Base-by-base conservation (phyloP, 208 protist species). In the Trypanosoma congolense region DNA sequence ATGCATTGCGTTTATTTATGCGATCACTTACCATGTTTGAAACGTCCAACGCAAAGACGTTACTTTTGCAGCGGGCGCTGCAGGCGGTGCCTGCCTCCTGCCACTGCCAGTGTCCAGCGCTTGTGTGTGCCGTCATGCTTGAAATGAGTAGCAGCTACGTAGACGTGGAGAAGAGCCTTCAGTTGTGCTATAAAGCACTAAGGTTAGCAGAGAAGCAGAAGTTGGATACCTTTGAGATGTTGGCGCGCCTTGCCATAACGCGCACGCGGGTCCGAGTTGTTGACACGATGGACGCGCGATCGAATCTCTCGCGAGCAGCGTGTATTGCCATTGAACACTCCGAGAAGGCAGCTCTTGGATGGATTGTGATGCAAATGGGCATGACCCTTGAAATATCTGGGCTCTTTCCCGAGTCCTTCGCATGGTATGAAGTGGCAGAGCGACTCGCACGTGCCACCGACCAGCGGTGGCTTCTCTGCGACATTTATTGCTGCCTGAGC, bases 341-440 rank as follows among this genome's bases (percentile, higher is more conserved):
- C 18, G 77, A 83, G 53, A 52, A 56, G 29, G 52, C 51, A 2
- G 70, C 70, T n/a, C 65, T 79, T 4, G 77, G 73, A 4, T 83
- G 72, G 70, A 65, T 79, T 22, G 68, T 72, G 22, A 61, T 78
- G 66, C 71, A 80, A 42, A 61, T 83, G 45, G 77, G 72, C 53
- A 68, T 83, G 21, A 80, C 77, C 28, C 69, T 78, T 40, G 71
- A 83, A 53, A 64, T 83, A 21, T 66, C 46, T 2, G 77, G 77
- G 29, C 30, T 52, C 22, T 83, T 83, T 40, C 38, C 71, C 1
- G 54, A 75, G 9, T 73, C 68, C 2, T 53, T 83, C 43, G 48
- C 48, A 4, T 78, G 73, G 77, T 79, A 83, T 44, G 52, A 52
- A 33, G 59, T 52, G 16, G 66, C 72, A 6, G 59, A 67, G 25